Evolutionary conservation across 1,284 basidiomycete genomes (phyloP).

Genomic region (Abortiporus biennis): DNA sequence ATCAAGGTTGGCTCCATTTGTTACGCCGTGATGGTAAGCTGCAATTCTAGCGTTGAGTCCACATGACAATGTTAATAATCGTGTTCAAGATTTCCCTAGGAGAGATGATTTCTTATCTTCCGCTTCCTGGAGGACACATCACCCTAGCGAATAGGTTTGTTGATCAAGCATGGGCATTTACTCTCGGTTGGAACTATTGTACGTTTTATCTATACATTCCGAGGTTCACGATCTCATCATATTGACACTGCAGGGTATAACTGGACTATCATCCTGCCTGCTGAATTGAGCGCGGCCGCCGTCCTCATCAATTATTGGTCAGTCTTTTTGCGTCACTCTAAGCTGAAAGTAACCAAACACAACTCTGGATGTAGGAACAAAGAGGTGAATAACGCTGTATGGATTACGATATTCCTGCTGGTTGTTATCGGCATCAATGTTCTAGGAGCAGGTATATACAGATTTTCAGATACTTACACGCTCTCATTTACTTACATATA

Average conservation of each 20-base stretch:
- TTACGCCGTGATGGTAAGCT: slow-evolving; percentile 34
- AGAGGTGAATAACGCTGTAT: slow-evolving; percentile 57
- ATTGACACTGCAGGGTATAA: slow-evolving; percentile 45
- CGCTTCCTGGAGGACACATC: slow-evolving; percentile 65
- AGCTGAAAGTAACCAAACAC: neutral
- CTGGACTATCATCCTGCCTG: slow-evolving; percentile 67
- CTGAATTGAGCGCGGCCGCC: slow-evolving; percentile 73
- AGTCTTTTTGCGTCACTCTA: slow-evolving; percentile 9
- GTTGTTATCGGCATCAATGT: slow-evolving; percentile 75
- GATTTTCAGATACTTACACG: neutral
- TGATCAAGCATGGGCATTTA: slow-evolving; percentile 74
- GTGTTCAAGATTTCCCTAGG: slow-evolving; percentile 31
- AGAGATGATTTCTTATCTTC: slow-evolving; percentile 31
- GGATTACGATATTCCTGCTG: slow-evolving; percentile 72
- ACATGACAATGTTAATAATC: neutral
- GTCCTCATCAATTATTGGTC: slow-evolving; percentile 77
- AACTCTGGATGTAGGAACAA: slow-evolving; percentile 21
- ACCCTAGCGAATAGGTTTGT: slow-evolving; percentile 77
- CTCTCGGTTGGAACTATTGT: slow-evolving; percentile 81
- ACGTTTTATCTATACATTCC: slow-evolving; percentile 3
- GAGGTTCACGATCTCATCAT: neutral
- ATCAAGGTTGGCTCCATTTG: slow-evolving; percentile 51
- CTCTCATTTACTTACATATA: neutral
- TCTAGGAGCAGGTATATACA: slow-evolving; percentile 55
- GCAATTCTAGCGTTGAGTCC: neutral